These are phyloP conservation scores for Diplosphaera chodatii DNA, from an alignment of 139 green algal genomes.

Conservation along the genomic window DNA sequence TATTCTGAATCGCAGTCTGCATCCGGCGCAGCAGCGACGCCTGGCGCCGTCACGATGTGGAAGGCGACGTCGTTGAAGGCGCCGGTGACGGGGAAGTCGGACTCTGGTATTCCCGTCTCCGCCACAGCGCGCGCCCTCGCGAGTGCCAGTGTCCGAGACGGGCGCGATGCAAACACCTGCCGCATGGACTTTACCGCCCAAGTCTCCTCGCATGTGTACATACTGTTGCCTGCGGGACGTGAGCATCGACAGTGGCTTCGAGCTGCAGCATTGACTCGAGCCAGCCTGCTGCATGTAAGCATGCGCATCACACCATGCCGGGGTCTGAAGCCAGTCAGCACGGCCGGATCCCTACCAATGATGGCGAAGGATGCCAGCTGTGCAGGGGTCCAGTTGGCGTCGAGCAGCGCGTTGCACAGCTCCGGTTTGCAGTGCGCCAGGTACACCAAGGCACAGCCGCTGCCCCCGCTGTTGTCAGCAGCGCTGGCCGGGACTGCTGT, in stretches of 20 bases:
- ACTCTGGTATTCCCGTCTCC: background rate
- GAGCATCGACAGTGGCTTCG: background rate
- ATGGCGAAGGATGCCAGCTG: background rate
- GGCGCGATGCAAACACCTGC: background rate
- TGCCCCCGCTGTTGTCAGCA: background rate
- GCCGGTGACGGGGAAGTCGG: slow-evolving; percentile 2
- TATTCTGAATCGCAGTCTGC: background rate
- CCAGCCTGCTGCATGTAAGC: no score
- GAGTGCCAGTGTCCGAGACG: background rate
- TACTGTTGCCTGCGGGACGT: background rate
- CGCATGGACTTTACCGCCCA: background rate
- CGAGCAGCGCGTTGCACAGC: slow-evolving; percentile 13
- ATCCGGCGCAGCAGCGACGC: background rate
- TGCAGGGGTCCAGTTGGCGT: slow-evolving; percentile 4
- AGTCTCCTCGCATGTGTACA: background rate
- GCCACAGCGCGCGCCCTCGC: background rate
- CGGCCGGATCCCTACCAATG: no score
- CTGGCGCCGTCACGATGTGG: slow-evolving; percentile 2
- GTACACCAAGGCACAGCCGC: slow-evolving; percentile 7
- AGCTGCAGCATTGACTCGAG: no score
- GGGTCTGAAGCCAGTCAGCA: no score
- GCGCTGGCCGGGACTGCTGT: no score
- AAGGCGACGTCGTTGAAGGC: slow-evolving; percentile 18
- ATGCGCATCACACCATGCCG: no score
- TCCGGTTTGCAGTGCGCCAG: slow-evolving; percentile 13